Evolutionary conservation across 495 filamentous ascomycete species (phyloP).

Genomic region (Pseudotulostoma volvatum): DNA sequence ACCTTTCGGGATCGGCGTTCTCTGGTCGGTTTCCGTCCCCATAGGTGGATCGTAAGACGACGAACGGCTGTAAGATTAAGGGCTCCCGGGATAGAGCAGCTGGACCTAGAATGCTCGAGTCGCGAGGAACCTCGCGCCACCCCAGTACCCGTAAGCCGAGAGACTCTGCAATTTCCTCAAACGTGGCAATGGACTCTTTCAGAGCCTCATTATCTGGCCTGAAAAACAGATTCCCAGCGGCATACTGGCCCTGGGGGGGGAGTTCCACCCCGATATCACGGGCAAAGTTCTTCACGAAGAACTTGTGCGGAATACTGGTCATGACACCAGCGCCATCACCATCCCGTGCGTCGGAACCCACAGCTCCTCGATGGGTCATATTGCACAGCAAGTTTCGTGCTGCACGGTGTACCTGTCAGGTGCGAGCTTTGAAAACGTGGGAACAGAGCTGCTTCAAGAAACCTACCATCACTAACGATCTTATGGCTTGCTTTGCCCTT

Average conservation of each 20-base stretch:
- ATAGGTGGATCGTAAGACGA: slow-evolving; percentile 76
- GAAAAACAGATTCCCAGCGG: slow-evolving; percentile 96
- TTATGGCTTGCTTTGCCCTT: slow-evolving; percentile 97
- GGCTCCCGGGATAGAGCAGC: slow-evolving; percentile 90
- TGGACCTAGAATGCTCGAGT: slow-evolving; percentile 84
- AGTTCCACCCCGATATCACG: slow-evolving; percentile 73
- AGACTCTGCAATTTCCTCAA: slow-evolving; percentile 81
- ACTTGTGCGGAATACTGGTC: slow-evolving; percentile 97
- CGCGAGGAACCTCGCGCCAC: slow-evolving; percentile 89
- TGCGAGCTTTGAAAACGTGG: not conserved
- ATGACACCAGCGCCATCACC: slow-evolving; percentile 98
- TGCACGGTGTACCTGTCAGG: slow-evolving; percentile 18
- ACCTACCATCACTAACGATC: slow-evolving; percentile 95
- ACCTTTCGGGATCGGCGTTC: slow-evolving; percentile 57
- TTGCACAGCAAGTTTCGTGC: slow-evolving; percentile 93
- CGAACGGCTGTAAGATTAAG: slow-evolving; percentile 86
- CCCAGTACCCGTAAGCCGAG: slow-evolving; percentile 83
- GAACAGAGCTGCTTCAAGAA: too few species aligned
- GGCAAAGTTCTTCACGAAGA: slow-evolving; percentile 97
- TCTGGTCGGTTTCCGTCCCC: slow-evolving; percentile 72
- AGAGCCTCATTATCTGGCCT: slow-evolving; percentile 83
- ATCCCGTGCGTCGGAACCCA: slow-evolving; percentile 93
- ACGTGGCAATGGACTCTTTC: slow-evolving; percentile 69
- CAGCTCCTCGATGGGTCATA: slow-evolving; percentile 98
- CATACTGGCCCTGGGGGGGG: slow-evolving; percentile 84